Conservation (phyloP, 805 yeast genomes). For the Kodamaea kaohsiungensis region DNA sequence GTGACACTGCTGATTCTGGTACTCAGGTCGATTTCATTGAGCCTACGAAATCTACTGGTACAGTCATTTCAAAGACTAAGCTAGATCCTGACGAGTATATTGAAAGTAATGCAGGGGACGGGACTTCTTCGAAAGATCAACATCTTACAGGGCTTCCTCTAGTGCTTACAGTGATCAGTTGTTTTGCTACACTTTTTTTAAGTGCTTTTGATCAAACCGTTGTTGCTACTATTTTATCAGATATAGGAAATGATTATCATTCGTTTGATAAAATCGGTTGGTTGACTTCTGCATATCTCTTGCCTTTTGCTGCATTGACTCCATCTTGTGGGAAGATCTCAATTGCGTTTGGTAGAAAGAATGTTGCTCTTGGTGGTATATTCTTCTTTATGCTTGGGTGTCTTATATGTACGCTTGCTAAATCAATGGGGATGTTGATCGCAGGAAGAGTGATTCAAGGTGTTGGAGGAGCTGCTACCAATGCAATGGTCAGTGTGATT, state of each 20-base stretch:
- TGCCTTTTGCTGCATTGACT: conserved; percentile 53
- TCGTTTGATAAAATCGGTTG: conserved; percentile 57
- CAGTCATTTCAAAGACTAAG: conserved; percentile 13
- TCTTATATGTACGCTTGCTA: conserved; percentile 54
- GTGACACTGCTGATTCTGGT: conserved; percentile 27
- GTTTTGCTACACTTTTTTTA: conserved; percentile 33
- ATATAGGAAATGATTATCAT: conserved; percentile 50
- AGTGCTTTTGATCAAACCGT: conserved; percentile 63
- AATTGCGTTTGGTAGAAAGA: conserved; percentile 57
- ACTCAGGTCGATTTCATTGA: conserved; percentile 34
- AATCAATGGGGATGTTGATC: conserved; percentile 58
- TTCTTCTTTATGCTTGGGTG: conserved; percentile 63
- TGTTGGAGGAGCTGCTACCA: conserved; percentile 69
- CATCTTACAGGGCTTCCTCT: conserved; percentile 30
- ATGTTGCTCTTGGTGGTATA: conserved; percentile 48
- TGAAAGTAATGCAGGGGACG: conserved; percentile 45
- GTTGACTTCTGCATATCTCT: conserved; percentile 55
- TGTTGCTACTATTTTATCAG: conserved; percentile 50
- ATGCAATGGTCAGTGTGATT: conserved; percentile 55
- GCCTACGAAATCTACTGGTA: conserved; percentile 12
- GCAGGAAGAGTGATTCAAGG: conserved; percentile 75
- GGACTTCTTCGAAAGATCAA: conserved; percentile 38
- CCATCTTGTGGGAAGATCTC: conserved; percentile 59
- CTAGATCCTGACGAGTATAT: conserved; percentile 21
- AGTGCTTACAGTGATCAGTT: conserved; percentile 24